phyloP scores from a whole-genome alignment of 31 red algal species.

The Asparagopsis taxiformis region DNA sequence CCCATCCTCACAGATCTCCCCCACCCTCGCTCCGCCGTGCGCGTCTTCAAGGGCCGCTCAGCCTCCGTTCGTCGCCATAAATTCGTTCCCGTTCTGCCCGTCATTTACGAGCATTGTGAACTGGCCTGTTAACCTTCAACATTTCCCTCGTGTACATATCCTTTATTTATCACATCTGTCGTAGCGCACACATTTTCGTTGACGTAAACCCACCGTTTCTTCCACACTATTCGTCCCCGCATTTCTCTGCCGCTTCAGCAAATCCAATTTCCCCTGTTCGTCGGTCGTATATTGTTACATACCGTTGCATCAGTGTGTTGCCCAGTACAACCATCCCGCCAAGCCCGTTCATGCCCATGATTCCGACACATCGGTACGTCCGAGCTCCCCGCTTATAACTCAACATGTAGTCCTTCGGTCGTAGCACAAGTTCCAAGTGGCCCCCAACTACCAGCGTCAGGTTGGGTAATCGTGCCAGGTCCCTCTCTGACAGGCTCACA shows the following conservation, averaged over 20 bases:
- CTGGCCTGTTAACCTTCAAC: too few relatives aligned
- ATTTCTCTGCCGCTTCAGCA: conserved; percentile 61
- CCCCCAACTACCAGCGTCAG: conserved; percentile 64
- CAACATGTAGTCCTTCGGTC: conserved; percentile 85
- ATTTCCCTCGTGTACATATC: too few relatives aligned
- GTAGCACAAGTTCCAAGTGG: conserved; percentile 41
- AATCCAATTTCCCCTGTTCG: conserved; percentile 69
- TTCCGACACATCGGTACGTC: conserved; percentile 82
- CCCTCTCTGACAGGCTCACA: conserved; percentile 65
- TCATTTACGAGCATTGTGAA: too few relatives aligned
- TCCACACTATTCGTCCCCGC: conserved; percentile 29
- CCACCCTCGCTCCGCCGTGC: conserved; percentile 1
- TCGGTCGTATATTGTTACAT: conserved; percentile 91
- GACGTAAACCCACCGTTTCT: neutral
- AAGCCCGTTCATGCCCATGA: conserved; percentile 83
- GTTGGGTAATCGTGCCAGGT: conserved; percentile 53
- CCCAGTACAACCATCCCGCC: conserved; percentile 79
- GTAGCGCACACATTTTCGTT: neutral
- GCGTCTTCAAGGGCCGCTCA: neutral
- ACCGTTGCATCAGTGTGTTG: conserved; percentile 87
- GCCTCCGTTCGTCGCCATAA: neutral
- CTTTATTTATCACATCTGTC: conserved; percentile 4
- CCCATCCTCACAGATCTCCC: too few relatives aligned
- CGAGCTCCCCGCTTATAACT: conserved; percentile 32
- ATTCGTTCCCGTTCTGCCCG: too few relatives aligned